Conservation (phyloP, 2,329 filamentous ascomycete species). For the Pezicula neosporulosa region DNA sequence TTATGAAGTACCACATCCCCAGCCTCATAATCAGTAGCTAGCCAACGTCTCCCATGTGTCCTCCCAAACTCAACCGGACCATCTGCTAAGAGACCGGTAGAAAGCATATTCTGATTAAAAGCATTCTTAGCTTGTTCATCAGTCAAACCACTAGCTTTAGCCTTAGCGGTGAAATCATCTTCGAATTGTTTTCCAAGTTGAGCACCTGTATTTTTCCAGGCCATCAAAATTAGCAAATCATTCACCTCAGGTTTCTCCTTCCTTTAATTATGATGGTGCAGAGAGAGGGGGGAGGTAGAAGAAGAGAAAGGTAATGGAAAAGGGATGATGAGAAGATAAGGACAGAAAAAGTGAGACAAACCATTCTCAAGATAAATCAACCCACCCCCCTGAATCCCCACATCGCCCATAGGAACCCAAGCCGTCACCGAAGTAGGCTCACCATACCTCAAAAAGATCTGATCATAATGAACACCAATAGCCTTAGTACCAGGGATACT, state of each 20-base stretch:
- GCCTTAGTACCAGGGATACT: constrained; percentile 47
- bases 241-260: too few relatives aligned
- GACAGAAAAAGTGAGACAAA: constrained; percentile 1
- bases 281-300: too few relatives aligned
- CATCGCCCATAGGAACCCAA: constrained; percentile 47
- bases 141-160: constrained; percentile 42
- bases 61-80: constrained; percentile 33
- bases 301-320: too few relatives aligned
- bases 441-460: constrained; percentile 45
- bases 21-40: constrained; percentile 33
- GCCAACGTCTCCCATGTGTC: constrained; percentile 23
- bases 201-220: background rate
- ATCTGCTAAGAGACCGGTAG: constrained; percentile 48
- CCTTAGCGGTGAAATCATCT: constrained; percentile 43
- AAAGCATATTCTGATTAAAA: constrained; percentile 59
- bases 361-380: constrained; percentile 55
- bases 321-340: too few relatives aligned
- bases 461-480: constrained; percentile 50
- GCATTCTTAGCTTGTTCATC: constrained; percentile 47
- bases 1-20: constrained; percentile 41
- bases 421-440: constrained; percentile 45
- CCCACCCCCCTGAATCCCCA: constrained; percentile 50
- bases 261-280: too few relatives aligned
- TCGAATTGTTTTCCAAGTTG: constrained; percentile 47
- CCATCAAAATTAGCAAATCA: too few relatives aligned